phyloP scores from a whole-genome alignment of 1,284 basidiomycete genomes.

The Apiotrichum mycotoxinovorans region DNA sequence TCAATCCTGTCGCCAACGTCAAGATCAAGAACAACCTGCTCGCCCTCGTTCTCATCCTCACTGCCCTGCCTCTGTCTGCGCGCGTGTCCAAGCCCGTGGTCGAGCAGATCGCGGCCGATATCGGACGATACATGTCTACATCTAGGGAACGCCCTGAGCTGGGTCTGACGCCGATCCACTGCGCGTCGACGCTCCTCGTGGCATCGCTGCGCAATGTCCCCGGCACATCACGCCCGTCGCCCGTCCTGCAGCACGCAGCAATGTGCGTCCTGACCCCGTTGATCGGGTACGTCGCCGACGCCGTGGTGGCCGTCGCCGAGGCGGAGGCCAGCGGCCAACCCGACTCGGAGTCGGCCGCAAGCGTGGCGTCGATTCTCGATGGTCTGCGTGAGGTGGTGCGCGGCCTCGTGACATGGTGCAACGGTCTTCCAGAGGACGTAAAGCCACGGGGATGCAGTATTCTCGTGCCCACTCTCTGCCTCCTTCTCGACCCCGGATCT shows the following conservation, averaged over 20 bases:
- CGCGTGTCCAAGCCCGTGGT: slow-evolving; percentile 71
- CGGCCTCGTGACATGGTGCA: slow-evolving; percentile 66
- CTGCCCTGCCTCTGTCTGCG: slow-evolving; percentile 66
- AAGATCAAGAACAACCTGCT: slow-evolving; percentile 91
- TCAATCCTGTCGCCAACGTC: slow-evolving; percentile 68
- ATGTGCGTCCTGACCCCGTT: slow-evolving; percentile 72
- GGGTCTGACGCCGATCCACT: slow-evolving; percentile 81
- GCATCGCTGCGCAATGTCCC: slow-evolving; percentile 50
- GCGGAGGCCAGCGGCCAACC: no score
- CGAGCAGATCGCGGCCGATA: slow-evolving; percentile 78
- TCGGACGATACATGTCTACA: slow-evolving; percentile 63
- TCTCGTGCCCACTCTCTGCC: slow-evolving; percentile 71
- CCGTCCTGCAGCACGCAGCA: slow-evolving; percentile 68
- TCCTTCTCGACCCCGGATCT: slow-evolving; percentile 63
- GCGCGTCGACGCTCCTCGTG: slow-evolving; percentile 72
- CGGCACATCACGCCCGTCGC: slow-evolving; percentile 25
- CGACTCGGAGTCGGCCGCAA: slow-evolving; percentile 49
- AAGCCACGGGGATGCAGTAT: slow-evolving; percentile 67
- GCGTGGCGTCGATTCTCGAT: slow-evolving; percentile 12
- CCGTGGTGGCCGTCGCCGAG: slow-evolving; percentile 61
- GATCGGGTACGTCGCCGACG: slow-evolving; percentile 70
- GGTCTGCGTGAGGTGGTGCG: slow-evolving; percentile 76
- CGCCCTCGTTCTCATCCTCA: slow-evolving; percentile 78
- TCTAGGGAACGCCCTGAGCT: slow-evolving; percentile 62
- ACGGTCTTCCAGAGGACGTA: slow-evolving; percentile 60